Conservation (phyloP, 1,284 basidiomycete genomes). For the Apiotrichum porosum region DNA sequence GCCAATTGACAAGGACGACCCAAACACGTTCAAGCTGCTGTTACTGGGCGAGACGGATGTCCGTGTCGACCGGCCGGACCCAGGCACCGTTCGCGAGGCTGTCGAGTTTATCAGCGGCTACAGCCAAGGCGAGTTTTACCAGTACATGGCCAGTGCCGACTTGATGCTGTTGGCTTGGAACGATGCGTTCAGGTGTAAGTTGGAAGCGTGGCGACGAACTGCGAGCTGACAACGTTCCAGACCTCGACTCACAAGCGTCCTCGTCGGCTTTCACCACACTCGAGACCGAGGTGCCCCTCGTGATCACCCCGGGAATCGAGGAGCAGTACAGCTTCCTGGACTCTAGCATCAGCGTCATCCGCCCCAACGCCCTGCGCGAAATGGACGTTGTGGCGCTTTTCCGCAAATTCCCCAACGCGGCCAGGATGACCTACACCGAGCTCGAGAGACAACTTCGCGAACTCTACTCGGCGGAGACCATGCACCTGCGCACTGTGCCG, state of each 20-base stretch:
- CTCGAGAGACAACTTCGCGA: background rate
- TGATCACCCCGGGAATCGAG: background rate
- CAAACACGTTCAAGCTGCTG: background rate
- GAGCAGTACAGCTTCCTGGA: constrained; percentile 1
- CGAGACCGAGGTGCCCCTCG: constrained; percentile 2
- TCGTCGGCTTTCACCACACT: constrained; percentile 1
- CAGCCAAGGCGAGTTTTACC: background rate
- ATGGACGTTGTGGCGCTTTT: constrained; percentile 1
- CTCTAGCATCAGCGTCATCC: background rate
- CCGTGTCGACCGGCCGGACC: background rate
- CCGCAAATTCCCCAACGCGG: background rate
- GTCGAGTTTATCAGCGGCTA: background rate
- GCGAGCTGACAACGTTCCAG: background rate
- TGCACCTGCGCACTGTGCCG: too few species aligned
- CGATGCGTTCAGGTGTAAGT: background rate
- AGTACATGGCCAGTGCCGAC: background rate
- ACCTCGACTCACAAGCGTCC: constrained; percentile 3
- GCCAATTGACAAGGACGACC: background rate
- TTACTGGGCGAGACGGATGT: background rate
- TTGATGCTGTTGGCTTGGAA: background rate
- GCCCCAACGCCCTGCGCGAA: background rate
- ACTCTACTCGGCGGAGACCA: too few species aligned
- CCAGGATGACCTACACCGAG: background rate
- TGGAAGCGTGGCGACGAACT: background rate
- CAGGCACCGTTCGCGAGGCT: background rate